Base-by-base conservation (phyloP, 169 alveolate species). In the Plasmodium berghei region DNA sequence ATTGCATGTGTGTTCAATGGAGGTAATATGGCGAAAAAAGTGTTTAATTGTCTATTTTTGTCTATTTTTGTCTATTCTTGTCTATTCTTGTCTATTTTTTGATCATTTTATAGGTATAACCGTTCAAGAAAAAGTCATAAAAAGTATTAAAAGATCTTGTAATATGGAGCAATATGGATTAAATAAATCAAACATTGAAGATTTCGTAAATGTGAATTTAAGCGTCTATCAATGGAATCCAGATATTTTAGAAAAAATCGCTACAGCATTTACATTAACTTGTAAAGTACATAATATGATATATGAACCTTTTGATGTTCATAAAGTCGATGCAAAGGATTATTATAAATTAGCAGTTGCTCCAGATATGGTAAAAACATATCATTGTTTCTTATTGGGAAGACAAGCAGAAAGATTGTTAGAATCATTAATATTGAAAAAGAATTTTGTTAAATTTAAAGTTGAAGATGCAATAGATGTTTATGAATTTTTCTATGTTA, bases 391-490 rank as follows among this genome's bases (percentile, higher is more conserved):
- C 59, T 49, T 63, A 45, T 52, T 77, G 9, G 89, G 89, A 20
- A 52, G 75, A 63, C 77, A 77, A 64, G 89, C 89, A 28, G 89
- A 48, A 26, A 49, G 58, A 63, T 52, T 77, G 26, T 24, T 77
- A 63, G 89, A 77, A 64, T 77, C 89, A 2, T 63, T 77, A 4
- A 77, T 77, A 6, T 52, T 77, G 46, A 77, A 77, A 40, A 77
- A 77, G n/a, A 77, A 77, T 9, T 77, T 77, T n/a, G 77, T 64
- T 5, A 22, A 67, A 20, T 77, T 77, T 45, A 14, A 75, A 56
- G 77, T 77, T 9, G 66, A 12, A 20, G 89, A 77, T 26, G 89
- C 89, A 26, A 24, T 77, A 55, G 89, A 77, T 64, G 89, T 77
- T 18, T 77, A 77, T 64, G 89, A 77, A 9, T 77, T 77, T 18